These are phyloP conservation scores for Podaxis sp. DNA, from an alignment of 768 basidiomycete genomes.

Conservation along the genomic window DNA sequence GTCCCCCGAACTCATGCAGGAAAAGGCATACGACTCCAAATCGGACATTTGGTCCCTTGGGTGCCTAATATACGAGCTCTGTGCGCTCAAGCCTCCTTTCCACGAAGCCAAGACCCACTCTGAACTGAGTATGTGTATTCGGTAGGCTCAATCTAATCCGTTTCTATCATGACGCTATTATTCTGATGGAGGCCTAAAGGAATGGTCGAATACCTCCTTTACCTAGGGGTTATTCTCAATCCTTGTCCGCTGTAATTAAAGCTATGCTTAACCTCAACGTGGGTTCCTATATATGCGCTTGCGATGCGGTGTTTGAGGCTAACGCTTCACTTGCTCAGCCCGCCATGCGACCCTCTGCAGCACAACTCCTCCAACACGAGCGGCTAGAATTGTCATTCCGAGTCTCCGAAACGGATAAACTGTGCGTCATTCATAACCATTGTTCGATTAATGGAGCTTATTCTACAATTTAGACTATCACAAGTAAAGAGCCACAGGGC, in stretches of 20 bases:
- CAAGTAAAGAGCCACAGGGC: slow-evolving; percentile 62
- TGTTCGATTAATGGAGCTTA: neutral
- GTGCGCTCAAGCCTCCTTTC: slow-evolving; percentile 90
- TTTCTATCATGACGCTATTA: neutral
- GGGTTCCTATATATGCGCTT: slow-evolving; percentile 11
- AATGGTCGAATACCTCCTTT: slow-evolving; percentile 90
- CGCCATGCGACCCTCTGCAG: slow-evolving; percentile 80
- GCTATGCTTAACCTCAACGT: slow-evolving; percentile 87
- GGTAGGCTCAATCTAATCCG: slow-evolving; percentile 36
- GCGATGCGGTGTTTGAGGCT: neutral
- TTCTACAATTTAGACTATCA: slow-evolving; percentile 42
- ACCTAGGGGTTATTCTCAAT: slow-evolving; percentile 76
- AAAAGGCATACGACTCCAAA: slow-evolving; percentile 96
- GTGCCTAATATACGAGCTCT: slow-evolving; percentile 94
- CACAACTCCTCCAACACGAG: slow-evolving; percentile 78
- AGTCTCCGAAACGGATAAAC: slow-evolving; percentile 73
- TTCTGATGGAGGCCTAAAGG: slow-evolving; percentile 26
- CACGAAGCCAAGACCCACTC: slow-evolving; percentile 89
- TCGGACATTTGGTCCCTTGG: slow-evolving; percentile 99
- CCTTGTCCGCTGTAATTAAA: slow-evolving; percentile 70
- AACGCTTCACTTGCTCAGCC: slow-evolving; percentile 43
- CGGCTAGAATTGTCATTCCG: slow-evolving; percentile 67
- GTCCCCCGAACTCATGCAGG: slow-evolving; percentile 98
- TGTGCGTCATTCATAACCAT: slow-evolving; percentile 38
- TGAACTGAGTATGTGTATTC: slow-evolving; percentile 78